Base-by-base conservation (phyloP, 129 eudicot genomes). In the Centella asiatica region DNA sequence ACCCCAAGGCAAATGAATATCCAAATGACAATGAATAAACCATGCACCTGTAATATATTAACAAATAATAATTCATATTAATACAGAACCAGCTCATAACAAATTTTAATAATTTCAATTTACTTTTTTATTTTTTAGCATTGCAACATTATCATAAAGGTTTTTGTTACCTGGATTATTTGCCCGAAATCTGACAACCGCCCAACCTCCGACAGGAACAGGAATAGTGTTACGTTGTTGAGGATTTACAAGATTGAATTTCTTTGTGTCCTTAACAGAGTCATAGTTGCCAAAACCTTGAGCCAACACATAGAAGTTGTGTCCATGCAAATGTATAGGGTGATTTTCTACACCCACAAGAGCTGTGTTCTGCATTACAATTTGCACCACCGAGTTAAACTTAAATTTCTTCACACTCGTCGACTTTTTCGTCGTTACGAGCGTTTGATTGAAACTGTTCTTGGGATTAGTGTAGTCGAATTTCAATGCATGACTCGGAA, bases 161-260 rank as follows among this genome's bases (percentile, higher is more conserved):
- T n/a, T n/a, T n/a, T n/a, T 11, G n/a, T 3, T 45, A 84, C 93
- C 96, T 84, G 96, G 94, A 75, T 85, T 88, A 48, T 85, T 82
- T 55, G 94, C 89, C 5, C 83, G 77, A 60, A 88, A 88, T 79
- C 96, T 76, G 25, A 85, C 42, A 9, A 73, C 96, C 1, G 89
- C 89, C 94, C 94, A 88, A 36, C 96, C 96, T 1, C 87, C 89
- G 15, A 73, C 81, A 0, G 96, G 96, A n/a, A 88, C 94, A 10
- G 68, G 83, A 37, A 86, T 60, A 23, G 95, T 86, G 68, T 80
- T 86, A 20, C 90, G 69, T 57, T 79, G 80, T 60, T 77, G 87
- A 22, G 95, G 95, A 64, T 86, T 77, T 10, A 62, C 68, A 0
- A 83, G 12, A 44, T 88, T 88, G 60, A 88, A 85, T 14, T 60